Evolutionary conservation across 1,139 yeast genomes (phyloP), one percentile per base, ranked within the genome.

Genomic region (Protomyces gravidus): DNA sequence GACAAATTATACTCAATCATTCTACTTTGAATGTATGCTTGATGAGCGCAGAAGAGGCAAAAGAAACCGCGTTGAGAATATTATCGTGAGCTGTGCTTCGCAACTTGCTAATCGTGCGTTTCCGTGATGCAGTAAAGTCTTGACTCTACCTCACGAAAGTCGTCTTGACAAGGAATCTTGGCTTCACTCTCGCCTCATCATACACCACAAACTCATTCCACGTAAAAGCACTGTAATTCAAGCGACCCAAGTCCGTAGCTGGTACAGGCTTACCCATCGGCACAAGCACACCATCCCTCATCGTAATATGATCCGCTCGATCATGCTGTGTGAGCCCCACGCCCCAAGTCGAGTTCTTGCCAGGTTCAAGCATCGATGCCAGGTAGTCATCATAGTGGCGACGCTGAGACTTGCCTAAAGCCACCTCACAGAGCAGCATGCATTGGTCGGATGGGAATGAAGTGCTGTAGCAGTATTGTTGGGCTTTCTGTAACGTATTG

Each of bases 161-260:
- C 42, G 56, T 45, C 11, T 27, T 45, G 32, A 51, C 15, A n/a
- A 51, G 21, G 17, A 42, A 51, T 2, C 50, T 13, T 17, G 50
- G 56, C 25, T 50, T 32, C 6, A 51, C 56, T 5, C 56, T 49
- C 15, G 32, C 50, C 32, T 25, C 42, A 45, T 51, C 56, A 25
- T 51, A 51, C 26, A 51, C 56, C n/a, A 51, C 56, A 9, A 51
- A 30, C 25, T 51, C 56, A 19, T 42, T 51, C 42, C 45, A 27
- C 15, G 45, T 39, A 28, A 51, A 51, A 3, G 45, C 30, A 15
- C 49, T 33, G 42, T 23, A 36, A 19, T 36, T 23, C 27, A 42
- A 21, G 9, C 45, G 26, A 17, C 15, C 39, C 21, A 45, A 27
- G 7, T 28, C 50, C 19, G 56, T 26, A 25, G 23, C 30, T 13